Conservation (phyloP, 371 early-diverging fungal genomes). For the Mycotypha africana region DNA sequence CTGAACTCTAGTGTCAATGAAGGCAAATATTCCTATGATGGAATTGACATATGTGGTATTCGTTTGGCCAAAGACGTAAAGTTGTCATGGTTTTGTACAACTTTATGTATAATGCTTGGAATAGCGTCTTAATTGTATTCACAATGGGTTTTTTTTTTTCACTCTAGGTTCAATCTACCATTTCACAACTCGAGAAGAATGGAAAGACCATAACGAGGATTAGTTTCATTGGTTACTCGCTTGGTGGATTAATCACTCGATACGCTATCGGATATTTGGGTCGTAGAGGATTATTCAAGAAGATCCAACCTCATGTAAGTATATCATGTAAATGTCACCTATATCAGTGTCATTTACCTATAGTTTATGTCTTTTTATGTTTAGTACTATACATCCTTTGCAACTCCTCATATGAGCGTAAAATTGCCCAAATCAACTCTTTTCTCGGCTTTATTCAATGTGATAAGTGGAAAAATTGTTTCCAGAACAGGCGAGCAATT, state of each 20-base stretch:
- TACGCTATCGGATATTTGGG: constrained; percentile 68
- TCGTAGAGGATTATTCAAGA: constrained; percentile 50
- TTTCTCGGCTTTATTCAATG: constrained; percentile 45
- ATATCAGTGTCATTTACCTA: no score
- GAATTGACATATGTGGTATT: constrained; percentile 64
- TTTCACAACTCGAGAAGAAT: constrained; percentile 2
- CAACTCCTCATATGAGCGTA: constrained; percentile 78
- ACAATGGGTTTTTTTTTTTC: no score
- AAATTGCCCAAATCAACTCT: constrained; percentile 22
- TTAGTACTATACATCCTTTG: constrained; percentile 65
- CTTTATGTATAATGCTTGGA: no score
- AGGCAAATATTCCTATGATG: constrained; percentile 60
- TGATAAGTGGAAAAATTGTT: constrained; percentile 37
- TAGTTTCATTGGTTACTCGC: constrained; percentile 75
- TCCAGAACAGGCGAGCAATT: constrained; percentile 61
- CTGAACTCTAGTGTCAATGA: constrained; percentile 51
- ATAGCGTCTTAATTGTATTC: no score
- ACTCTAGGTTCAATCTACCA: constrained; percentile 12
- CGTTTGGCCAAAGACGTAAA: constrained; percentile 40
- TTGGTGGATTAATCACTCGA: constrained; percentile 74
- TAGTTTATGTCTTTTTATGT: no score
- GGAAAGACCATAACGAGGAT: constrained; percentile 43
- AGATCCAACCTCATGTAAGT: constrained; percentile 47
- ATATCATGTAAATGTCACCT: no score
- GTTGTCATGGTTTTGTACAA: neutral